Percentiles rank a stretch among this genome's conserved stretches.
Evolutionary conservation across 2,329 filamentous ascomycete genomes (phyloP).

Genomic region (Claviceps sp.): DNA sequence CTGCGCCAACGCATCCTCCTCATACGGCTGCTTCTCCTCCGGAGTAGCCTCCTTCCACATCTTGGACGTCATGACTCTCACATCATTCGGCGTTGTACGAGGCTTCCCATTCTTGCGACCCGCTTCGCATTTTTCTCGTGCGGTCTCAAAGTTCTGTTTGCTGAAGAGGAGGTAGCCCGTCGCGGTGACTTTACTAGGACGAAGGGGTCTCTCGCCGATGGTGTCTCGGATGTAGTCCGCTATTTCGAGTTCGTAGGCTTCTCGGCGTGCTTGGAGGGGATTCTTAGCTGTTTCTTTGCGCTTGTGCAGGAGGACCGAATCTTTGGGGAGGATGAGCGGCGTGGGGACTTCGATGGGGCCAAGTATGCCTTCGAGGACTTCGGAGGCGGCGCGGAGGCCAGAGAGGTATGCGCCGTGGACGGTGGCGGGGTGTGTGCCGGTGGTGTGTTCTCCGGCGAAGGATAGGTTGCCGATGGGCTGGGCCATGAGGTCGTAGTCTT

Average conservation of each 20-base stretch:
- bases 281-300: conserved; percentile 39
- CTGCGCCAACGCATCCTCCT: conserved; percentile 58
- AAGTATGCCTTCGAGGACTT: conserved; percentile 67
- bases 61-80: conserved; percentile 71
- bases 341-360: conserved; percentile 67
- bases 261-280: conserved; percentile 36
- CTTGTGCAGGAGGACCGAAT: conserved; percentile 37
- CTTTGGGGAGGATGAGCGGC: conserved; percentile 59
- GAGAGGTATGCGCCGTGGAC: conserved; percentile 95
- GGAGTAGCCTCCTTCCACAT: conserved; percentile 75
- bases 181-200: conserved; percentile 58
- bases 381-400: conserved; percentile 75
- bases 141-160: conserved; percentile 58
- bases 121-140: conserved; percentile 47
- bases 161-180: conserved; percentile 88
- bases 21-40: conserved; percentile 63
- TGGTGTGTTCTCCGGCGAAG: conserved; percentile 95
- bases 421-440: conserved; percentile 87
- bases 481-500: conserved; percentile 91
- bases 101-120: conserved; percentile 49
- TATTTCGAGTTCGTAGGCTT: conserved; percentile 43
- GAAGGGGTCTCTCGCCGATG: conserved; percentile 63
- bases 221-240: conserved; percentile 36
- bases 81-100: conserved; percentile 61
- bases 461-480: conserved; percentile 72